Evolutionary conservation across 805 yeast genomes (phyloP).

Genomic region (Danielozyma ontarioensis): DNA sequence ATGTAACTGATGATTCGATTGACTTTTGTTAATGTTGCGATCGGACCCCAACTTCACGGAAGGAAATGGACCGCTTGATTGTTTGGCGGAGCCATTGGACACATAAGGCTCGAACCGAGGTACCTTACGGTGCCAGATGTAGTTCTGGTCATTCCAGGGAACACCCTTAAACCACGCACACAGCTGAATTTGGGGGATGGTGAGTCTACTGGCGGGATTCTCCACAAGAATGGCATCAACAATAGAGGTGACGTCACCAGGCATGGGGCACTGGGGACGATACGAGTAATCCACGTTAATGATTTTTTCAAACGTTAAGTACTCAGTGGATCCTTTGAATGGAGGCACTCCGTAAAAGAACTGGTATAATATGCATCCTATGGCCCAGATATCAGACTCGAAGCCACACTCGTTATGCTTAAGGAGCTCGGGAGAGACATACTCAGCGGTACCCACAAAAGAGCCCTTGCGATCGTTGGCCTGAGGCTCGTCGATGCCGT

Average conservation of each 20-base stretch:
- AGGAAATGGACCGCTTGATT: conserved; percentile 8
- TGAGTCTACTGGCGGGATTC: conserved; percentile 27
- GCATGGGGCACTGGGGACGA: conserved; percentile 19
- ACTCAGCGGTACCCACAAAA: conserved; percentile 97
- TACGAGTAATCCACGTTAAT: conserved; percentile 67
- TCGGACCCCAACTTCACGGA: conserved; percentile 30
- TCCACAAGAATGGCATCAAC: conserved; percentile 29
- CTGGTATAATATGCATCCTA: conserved; percentile 85
- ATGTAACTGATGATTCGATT: conserved; percentile 34
- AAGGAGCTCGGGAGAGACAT: conserved; percentile 88
- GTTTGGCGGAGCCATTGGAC: conserved; percentile 1
- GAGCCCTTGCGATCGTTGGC: conserved; percentile 44
- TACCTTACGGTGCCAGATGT: conserved; percentile 30
- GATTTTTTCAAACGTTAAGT: conserved; percentile 83
- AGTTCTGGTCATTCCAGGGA: conserved; percentile 36
- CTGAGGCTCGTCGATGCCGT: conserved; percentile 22
- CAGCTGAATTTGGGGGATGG: conserved; percentile 28
- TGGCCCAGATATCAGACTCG: conserved; percentile 88
- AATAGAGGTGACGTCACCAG: conserved; percentile 21
- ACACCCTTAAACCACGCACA: conserved; percentile 34
- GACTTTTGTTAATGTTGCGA: conserved; percentile 32
- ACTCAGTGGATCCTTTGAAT: conserved; percentile 80
- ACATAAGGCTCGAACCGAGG: conserved; percentile 23
- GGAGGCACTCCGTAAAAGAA: conserved; percentile 83
- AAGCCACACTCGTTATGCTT: conserved; percentile 75